Evolutionary conservation across 2,329 filamentous ascomycete genomes (phyloP).

Genomic region (Sclerotinia spermophila): DNA sequence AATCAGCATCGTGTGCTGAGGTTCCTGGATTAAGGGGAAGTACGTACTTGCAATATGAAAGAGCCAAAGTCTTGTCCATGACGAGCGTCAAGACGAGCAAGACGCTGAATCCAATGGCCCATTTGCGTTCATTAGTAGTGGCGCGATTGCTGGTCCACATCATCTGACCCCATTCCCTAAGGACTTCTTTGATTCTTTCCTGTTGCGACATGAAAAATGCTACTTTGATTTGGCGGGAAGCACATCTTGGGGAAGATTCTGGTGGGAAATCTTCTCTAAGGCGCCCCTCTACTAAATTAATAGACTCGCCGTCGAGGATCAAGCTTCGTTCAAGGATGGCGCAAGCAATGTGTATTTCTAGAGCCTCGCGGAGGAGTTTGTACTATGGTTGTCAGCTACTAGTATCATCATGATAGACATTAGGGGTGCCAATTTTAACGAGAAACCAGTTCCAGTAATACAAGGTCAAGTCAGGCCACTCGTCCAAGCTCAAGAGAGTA

Average conservation of each 20-base stretch:
- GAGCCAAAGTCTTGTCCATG: conserved; percentile 32
- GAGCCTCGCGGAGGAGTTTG: conserved; percentile 31
- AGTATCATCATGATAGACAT: neutral
- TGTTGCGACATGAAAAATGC: conserved; percentile 34
- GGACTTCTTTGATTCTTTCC: conserved; percentile 31
- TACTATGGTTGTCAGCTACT: conserved; percentile 23
- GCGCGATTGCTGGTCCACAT: conserved; percentile 35
- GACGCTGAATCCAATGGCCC: conserved; percentile 35
- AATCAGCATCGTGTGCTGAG: conserved; percentile 25
- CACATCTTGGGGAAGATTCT: conserved; percentile 31
- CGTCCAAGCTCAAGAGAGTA: neutral
- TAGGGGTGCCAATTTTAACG: neutral
- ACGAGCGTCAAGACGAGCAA: conserved; percentile 33
- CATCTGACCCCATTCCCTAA: conserved; percentile 34
- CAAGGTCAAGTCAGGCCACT: neutral
- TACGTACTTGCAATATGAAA: conserved; percentile 21
- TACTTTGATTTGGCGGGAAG: conserved; percentile 35
- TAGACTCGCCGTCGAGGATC: conserved; percentile 31
- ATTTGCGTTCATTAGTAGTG: conserved; percentile 32
- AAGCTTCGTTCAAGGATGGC: conserved; percentile 35
- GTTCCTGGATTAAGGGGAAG: conserved; percentile 21
- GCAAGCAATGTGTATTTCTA: conserved; percentile 35
- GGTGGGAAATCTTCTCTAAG: conserved; percentile 28
- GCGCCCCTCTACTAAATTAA: conserved; percentile 27
- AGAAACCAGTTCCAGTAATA: neutral